Evolutionary conservation across 805 yeast species (phyloP).

Genomic region (Kodamaea sagamina): DNA sequence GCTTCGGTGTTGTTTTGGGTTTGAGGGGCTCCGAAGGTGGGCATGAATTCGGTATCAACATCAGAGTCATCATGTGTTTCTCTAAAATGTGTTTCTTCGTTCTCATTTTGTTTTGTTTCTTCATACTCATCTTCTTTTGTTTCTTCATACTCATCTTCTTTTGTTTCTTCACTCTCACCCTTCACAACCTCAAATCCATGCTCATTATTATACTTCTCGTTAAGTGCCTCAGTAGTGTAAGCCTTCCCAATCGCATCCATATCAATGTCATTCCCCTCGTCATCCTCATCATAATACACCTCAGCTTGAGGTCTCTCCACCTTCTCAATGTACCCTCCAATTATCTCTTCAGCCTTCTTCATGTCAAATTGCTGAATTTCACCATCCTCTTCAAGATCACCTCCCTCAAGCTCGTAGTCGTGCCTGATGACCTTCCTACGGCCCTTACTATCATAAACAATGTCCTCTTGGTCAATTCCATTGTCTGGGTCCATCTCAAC

Average conservation of each 20-base stretch:
- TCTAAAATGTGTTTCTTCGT: no score
- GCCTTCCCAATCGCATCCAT: slow-evolving; percentile 28
- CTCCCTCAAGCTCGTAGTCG: slow-evolving; percentile 39
- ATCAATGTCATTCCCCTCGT: slow-evolving; percentile 44
- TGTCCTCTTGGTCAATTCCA: slow-evolving; percentile 35
- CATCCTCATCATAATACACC: slow-evolving; percentile 39
- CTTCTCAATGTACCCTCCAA: slow-evolving; percentile 13
- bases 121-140: slow-evolving; percentile 10
- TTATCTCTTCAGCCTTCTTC: slow-evolving; percentile 15
- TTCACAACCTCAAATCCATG: slow-evolving; percentile 19
- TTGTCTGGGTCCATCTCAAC: slow-evolving; percentile 38
- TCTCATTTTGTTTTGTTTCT: slow-evolving; percentile 11
- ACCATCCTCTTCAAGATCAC: slow-evolving; percentile 15
- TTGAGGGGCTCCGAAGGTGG: slow-evolving; percentile 53
- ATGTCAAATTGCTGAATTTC: slow-evolving; percentile 13
- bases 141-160: slow-evolving; percentile 7
- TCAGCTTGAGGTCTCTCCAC: slow-evolving; percentile 26
- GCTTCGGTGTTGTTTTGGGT: slow-evolving; percentile 52
- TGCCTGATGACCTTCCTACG: slow-evolving; percentile 32
- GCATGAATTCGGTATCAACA: slow-evolving; percentile 46
- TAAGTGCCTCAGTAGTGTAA: slow-evolving; percentile 32
- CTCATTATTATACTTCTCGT: slow-evolving; percentile 27
- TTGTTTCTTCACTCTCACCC: neutral
- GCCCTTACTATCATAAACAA: slow-evolving; percentile 40
- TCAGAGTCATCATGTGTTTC: slow-evolving; percentile 1